These are phyloP conservation scores for Drechslerella coelobrocha DNA, from an alignment of 2,329 filamentous ascomycete genomes.

Conservation along the genomic window DNA sequence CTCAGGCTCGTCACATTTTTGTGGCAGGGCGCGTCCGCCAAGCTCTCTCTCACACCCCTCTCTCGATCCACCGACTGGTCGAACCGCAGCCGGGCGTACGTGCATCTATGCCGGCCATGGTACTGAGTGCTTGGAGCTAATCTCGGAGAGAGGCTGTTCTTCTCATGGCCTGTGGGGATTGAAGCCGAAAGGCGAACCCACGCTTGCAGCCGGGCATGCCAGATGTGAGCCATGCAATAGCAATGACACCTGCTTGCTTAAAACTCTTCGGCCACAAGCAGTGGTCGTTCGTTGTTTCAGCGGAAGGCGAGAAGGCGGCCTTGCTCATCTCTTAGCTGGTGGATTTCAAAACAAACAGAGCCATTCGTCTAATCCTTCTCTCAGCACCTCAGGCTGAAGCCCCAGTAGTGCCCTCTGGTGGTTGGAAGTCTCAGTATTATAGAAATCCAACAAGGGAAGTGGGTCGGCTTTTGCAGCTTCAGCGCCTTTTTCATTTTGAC, in stretches of 20 bases:
- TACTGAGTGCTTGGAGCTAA: constrained; percentile 14
- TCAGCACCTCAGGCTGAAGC: constrained; percentile 2
- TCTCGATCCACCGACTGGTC: not conserved
- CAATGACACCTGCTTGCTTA: not conserved
- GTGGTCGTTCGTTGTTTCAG: no score
- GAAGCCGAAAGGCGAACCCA: no score
- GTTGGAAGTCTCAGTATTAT: constrained; percentile 30
- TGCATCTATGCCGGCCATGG: not conserved
- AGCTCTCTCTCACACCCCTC: not conserved
- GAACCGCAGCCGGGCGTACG: not conserved
- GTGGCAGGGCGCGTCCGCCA: constrained; percentile 8
- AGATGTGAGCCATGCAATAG: no score
- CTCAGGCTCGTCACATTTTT: constrained; percentile 47
- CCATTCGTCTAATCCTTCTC: constrained; percentile 1
- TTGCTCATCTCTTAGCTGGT: no score
- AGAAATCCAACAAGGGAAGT: constrained; percentile 45
- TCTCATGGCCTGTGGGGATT: constrained; percentile 36
- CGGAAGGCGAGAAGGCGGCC: no score
- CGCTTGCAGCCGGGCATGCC: constrained; percentile 48
- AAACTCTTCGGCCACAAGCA: no score
- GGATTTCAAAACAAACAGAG: constrained; percentile 1
- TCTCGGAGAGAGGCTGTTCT: constrained; percentile 7
- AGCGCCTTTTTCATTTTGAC: constrained; percentile 7
- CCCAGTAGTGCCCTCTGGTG: no score
- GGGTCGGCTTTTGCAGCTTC: constrained; percentile 15